Evolutionary conservation across 345 rosid species (phyloP).

Genomic region (Bruguiera parviflora): DNA sequence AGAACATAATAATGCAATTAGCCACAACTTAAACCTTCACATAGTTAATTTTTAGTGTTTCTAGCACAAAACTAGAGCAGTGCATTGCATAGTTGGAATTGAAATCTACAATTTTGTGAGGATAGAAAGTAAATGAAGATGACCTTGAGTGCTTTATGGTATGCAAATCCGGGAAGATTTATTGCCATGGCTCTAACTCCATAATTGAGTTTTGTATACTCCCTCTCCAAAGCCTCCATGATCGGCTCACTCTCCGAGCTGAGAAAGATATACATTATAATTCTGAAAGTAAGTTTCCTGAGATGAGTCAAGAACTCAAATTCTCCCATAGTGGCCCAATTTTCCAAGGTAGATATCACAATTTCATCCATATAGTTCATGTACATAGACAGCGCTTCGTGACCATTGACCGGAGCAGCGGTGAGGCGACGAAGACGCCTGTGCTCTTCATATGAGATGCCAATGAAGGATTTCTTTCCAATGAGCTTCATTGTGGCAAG

Average conservation of each 20-base stretch:
- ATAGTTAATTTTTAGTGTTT: too few relatives aligned
- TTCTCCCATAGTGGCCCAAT: slow-evolving; percentile 64
- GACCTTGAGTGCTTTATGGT: slow-evolving; percentile 78
- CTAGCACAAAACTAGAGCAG: too few relatives aligned
- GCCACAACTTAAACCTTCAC: too few relatives aligned
- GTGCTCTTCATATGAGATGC: slow-evolving; percentile 74
- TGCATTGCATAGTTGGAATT: neutral
- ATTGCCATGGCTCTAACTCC: slow-evolving; percentile 90
- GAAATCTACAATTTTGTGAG: neutral
- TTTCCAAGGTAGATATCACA: slow-evolving; percentile 46
- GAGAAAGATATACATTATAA: slow-evolving; percentile 78
- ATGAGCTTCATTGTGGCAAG: slow-evolving; percentile 55
- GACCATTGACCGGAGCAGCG: slow-evolving; percentile 73
- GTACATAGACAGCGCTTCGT: slow-evolving; percentile 66
- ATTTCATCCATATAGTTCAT: slow-evolving; percentile 58
- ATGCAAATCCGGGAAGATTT: slow-evolving; percentile 84
- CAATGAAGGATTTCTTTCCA: slow-evolving; percentile 71
- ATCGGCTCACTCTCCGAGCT: slow-evolving; percentile 58
- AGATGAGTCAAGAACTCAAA: slow-evolving; percentile 64
- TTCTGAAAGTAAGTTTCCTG: slow-evolving; percentile 72
- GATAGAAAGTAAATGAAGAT: neutral
- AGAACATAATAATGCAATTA: too few relatives aligned
- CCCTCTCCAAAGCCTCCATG: slow-evolving; percentile 67
- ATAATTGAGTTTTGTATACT: slow-evolving; percentile 64
- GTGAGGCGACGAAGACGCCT: slow-evolving; percentile 78